Evolutionary conservation across 2,329 filamentous ascomycete species (phyloP), one percentile per base, ranked within the genome.

Genomic region (Sporothrix sp.): DNA sequence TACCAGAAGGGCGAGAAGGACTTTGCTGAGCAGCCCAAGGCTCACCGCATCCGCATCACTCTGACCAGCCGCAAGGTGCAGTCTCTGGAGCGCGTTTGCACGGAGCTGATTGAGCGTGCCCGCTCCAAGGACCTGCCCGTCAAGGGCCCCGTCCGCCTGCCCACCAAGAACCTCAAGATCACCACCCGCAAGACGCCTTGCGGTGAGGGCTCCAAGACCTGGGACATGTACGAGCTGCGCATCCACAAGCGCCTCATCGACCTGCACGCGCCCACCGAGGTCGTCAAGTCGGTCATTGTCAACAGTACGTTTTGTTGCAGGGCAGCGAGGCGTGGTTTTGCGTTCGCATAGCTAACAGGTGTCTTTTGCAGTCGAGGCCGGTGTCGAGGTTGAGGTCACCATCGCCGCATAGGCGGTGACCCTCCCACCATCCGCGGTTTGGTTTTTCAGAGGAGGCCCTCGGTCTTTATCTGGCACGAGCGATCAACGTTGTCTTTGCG

Each of bases 201-300:
- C 76, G 93, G 93, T 86, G 93, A 98, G 83, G 93, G 93, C 77
- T 94, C 86, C 74, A 98, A 98, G 88, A 98, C 93, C 69, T 98
- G 93, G 93, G 57, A 58, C 48, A 57, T 80, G 73, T 98, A 79
- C 74, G 91, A 98, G 85, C 94, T 98, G 89, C 85, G 91, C 77
- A 95, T 96, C 71, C 89, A 96, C 83, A 96, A 96, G 85, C 86
- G 90, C 64, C 80, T 96, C 68, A 96, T 96, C 69, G 90, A 95
- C 74, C 79, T 98, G 61, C 90, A 94, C 76, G 93, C 93, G 65
- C 93, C 93, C 58, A 98, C 93, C 66, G 93, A 98, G 82, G 84
- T 91, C 61, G 87, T 94, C 76, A 94, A 94, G 84, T 84, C 88
- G 75, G 90, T 93, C 78, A 93, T 93, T 70, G 85, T 93, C 79